Base-by-base conservation (phyloP, 2,329 filamentous ascomycete genomes). In the Sporothrix mexicana region DNA sequence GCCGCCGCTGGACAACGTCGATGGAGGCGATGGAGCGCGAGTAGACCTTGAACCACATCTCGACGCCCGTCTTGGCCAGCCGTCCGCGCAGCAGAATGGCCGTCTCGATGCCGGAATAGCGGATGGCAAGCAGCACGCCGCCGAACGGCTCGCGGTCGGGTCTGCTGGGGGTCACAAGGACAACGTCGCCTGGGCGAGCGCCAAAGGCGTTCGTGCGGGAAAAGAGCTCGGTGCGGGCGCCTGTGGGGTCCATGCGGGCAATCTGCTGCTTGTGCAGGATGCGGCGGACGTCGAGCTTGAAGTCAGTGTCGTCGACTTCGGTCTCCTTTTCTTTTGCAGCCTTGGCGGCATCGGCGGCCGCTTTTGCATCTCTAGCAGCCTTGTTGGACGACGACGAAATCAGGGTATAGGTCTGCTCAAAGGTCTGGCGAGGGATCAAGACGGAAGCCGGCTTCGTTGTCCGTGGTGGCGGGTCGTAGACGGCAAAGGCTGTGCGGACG, bases 11-110 rank as follows among this genome's bases (percentile, higher is more conserved):
- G 82, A 98, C 93, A 78, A 99, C 92, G 84, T 99, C 95, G 79
- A 99, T 94, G 76, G 93, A 93, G 80, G 92, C 90, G 45, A 98
- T 92, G 79, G 93, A 92, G 74, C 95, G 95, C 79, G 90, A 93
- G 85, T 96, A 98, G 73, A 98, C 87, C 86, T 99, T 99, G 83
- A 93, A 94, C 91, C 94, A 97, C 93, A 97, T 96, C 88, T 99
- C 96, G 74, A 97, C 93, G 74, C 93, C 93, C 7, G 97, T 89
- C 77, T 93, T 89, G 77, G 93, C 95, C 77, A 99, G 84, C 80
- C 97, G 91, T 78, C 95, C 95, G 72, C 96, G 89, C 74, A 99
- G 86, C 74, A 97, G 84, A 72, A 99, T 91, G 4, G 93, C 92
- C 2, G 94, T 97, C 83, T 98, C 95, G 74, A 96, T 88, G 74